Evolutionary conservation across 345 rosid species (phyloP), one percentile per base, ranked within the genome.

Genomic region (Arabis alpina): DNA sequence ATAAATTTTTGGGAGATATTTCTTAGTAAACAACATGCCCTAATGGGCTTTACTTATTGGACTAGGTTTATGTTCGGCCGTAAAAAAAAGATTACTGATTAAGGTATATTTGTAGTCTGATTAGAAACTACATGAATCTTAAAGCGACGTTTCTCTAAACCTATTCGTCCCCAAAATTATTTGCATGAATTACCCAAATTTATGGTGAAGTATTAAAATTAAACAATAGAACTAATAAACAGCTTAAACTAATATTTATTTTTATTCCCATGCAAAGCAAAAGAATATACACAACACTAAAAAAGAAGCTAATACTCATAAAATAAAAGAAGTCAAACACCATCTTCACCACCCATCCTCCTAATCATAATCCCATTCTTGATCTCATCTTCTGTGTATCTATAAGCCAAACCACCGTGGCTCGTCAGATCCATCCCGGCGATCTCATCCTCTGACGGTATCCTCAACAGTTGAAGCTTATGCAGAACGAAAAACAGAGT

Each of bases 351-450:
- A 39, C 27, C 25, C 55, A 56, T 3, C 63, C 43, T 24, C 80
- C 71, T 71, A 51, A 71, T 40, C 74, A 60, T 40, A 19, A 71
- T 51, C 59, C 61, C 59, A 60, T 66, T 66, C 52, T 12, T 51
- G 2, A 71, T 55, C 40, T 60, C 80, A 65, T 72, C 77, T 41
- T 68, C 54, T 13, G 75, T 55, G 39, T 76, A 79, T 7, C 3
- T 67, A 53, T 73, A 82, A 8, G 82, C 82, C 34, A 70, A 54
- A 1, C 82, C 82, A 6, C 80, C 85, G 37, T 82, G 85, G 52
- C 81, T 74, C 10, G 85, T 79, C 64, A 70, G 30, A 54, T 82
- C 82, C 79, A 82, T 64, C 2, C 85, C 82, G 2, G 76, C 76
- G 45, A 64, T 30, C 61, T 82, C 82, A 57, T 79, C 79, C 9